Evolutionary conservation across 495 filamentous ascomycete genomes (phyloP).

Genomic region (Penicillium flavigenum): DNA sequence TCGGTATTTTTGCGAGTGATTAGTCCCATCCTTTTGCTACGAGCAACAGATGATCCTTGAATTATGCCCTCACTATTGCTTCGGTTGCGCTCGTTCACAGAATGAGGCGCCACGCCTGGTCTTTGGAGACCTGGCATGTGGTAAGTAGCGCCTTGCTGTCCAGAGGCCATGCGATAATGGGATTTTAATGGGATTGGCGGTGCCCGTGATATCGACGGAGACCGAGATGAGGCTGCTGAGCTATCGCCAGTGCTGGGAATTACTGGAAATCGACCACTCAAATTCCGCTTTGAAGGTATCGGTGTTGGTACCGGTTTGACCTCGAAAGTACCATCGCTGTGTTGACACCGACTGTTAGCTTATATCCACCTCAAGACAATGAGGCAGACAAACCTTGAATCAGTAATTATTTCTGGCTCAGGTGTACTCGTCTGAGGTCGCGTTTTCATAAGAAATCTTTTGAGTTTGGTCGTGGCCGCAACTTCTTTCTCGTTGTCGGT

Average conservation of each 20-base stretch:
- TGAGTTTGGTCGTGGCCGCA: constrained; percentile 68
- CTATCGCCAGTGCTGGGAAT: constrained; percentile 61
- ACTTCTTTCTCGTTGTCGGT: constrained; percentile 64
- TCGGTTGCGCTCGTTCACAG: constrained; percentile 74
- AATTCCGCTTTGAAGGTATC: constrained; percentile 67
- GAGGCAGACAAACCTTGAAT: constrained; percentile 56
- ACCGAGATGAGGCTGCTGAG: constrained; percentile 52
- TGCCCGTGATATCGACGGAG: constrained; percentile 62
- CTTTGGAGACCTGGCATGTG: constrained; percentile 59
- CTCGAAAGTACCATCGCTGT: constrained; percentile 56
- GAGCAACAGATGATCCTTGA: constrained; percentile 56
- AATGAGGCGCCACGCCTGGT: constrained; percentile 66
- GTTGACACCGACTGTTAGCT: constrained; percentile 1
- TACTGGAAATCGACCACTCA: constrained; percentile 80
- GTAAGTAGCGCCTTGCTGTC: constrained; percentile 56
- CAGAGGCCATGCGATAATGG: constrained; percentile 75
- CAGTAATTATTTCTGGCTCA: constrained; percentile 62
- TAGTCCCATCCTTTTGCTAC: constrained; percentile 77
- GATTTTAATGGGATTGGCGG: constrained; percentile 74
- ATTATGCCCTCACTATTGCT: constrained; percentile 88
- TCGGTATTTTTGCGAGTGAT: constrained; percentile 73
- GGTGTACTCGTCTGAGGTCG: constrained; percentile 50
- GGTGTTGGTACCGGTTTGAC: constrained; percentile 72
- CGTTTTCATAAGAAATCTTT: constrained; percentile 66
- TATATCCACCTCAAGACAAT: neutral